Evolutionary conservation across 768 basidiomycete species (phyloP).

Genomic region (Amanita fuliginea): DNA sequence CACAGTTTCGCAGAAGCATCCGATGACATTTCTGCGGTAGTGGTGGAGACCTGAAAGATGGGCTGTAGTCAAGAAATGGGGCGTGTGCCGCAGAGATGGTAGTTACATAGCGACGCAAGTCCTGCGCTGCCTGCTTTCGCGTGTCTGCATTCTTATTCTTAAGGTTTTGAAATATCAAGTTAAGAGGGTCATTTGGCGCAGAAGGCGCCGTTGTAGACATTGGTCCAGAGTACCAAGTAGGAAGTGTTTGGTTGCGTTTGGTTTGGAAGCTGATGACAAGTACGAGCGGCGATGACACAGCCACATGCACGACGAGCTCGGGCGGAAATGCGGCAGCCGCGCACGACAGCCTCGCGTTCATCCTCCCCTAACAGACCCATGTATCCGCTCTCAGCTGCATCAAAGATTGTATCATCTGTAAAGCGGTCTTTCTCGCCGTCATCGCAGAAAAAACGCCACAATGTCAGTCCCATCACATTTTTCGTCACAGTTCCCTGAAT

Average conservation of each 20-base stretch:
- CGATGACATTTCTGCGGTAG: slow-evolving; percentile 70
- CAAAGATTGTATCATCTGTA: slow-evolving; percentile 6
- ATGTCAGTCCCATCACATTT: slow-evolving; percentile 5
- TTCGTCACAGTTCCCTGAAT: not conserved
- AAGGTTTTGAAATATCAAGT: slow-evolving; percentile 56
- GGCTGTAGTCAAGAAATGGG: slow-evolving; percentile 9
- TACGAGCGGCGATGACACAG: not conserved
- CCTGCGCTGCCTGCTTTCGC: slow-evolving; percentile 56
- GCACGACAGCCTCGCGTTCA: not conserved
- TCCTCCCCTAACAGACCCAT: not conserved
- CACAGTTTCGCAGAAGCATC: slow-evolving; percentile 75
- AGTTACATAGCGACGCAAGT: slow-evolving; percentile 67
- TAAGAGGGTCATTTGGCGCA: slow-evolving; percentile 49
- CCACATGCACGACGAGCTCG: not conserved
- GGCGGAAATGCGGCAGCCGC: not conserved
- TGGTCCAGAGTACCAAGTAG: too few species aligned
- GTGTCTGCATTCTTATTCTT: slow-evolving; percentile 54
- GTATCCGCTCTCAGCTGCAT: slow-evolving; percentile 1
- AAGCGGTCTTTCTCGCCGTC: slow-evolving; percentile 2
- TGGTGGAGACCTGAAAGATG: slow-evolving; percentile 49
- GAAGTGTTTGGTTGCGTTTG: slow-evolving; percentile 11
- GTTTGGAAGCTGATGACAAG: not conserved
- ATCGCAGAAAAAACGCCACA: slow-evolving; percentile 14
- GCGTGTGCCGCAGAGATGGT: slow-evolving; percentile 6
- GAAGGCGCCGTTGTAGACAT: slow-evolving; percentile 54